Conservation (phyloP, 208 protist genomes). For the Crithidia acanthocephali region DNA sequence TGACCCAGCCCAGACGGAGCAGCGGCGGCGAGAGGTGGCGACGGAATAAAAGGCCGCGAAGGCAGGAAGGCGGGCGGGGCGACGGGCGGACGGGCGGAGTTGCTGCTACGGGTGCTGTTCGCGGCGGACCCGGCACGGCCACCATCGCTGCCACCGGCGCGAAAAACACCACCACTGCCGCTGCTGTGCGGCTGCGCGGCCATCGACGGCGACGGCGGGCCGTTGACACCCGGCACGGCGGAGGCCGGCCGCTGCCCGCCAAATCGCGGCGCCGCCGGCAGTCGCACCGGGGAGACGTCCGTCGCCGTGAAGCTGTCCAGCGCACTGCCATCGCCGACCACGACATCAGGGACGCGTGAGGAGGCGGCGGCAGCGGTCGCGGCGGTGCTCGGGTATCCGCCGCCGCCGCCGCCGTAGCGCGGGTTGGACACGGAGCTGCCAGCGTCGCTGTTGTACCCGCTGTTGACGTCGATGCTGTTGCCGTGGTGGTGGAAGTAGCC, state of each 20-base stretch:
- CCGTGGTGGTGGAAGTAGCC: conserved; percentile 53
- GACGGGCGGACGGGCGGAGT: conserved; percentile 15
- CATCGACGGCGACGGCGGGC: background rate
- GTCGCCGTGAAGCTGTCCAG: background rate
- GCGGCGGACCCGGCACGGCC: conserved; percentile 1
- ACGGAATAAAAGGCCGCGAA: conserved; percentile 14
- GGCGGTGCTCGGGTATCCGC: conserved; percentile 1
- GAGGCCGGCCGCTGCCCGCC: background rate
- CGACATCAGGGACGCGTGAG: background rate
- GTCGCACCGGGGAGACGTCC: conserved; percentile 1
- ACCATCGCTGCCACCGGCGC: conserved; percentile 22
- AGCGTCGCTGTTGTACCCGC: conserved; percentile 51
- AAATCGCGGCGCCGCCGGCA: conserved; percentile 6
- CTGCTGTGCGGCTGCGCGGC: background rate
- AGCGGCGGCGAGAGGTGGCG: background rate
- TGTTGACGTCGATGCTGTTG: conserved; percentile 45
- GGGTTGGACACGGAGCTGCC: conserved; percentile 34
- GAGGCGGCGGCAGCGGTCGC: background rate
- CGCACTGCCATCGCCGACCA: background rate
- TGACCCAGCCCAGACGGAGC: background rate
- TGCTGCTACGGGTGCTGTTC: conserved; percentile 18
- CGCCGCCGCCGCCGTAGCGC: conserved; percentile 10
- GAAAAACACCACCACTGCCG: conserved; percentile 14
- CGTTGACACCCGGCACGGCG: background rate
- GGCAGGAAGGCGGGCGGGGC: conserved; percentile 24